phyloP scores from a whole-genome alignment of 768 basidiomycete species.

The Mycena capillaripes region DNA sequence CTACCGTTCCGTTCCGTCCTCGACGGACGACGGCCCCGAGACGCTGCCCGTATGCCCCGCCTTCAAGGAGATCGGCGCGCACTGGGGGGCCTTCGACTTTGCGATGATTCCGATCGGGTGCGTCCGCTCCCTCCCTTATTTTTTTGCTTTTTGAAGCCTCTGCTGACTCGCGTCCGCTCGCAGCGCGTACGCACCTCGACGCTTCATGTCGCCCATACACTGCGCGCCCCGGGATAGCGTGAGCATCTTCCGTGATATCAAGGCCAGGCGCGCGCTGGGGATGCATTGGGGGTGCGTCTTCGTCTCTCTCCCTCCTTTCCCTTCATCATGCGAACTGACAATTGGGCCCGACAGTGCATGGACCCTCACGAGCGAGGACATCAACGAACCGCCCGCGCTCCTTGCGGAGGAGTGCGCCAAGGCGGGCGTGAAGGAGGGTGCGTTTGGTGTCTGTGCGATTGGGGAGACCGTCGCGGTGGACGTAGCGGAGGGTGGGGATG shows the following conservation, averaged over 20 bases:
- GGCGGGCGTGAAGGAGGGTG: conserved; percentile 64
- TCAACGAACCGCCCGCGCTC: conserved; percentile 70
- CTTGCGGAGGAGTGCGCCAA: conserved; percentile 67
- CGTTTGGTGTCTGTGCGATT: conserved; percentile 70
- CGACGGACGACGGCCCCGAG: conserved; percentile 58
- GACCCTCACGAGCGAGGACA: conserved; percentile 66
- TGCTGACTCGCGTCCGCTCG: too few species aligned
- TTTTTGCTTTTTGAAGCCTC: too few species aligned
- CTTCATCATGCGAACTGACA: not conserved
- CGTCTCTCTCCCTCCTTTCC: not conserved
- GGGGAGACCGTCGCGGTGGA: conserved; percentile 64
- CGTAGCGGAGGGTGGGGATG: too few species aligned
- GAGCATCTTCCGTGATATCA: conserved; percentile 73
- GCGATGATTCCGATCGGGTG: conserved; percentile 79
- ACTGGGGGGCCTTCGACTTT: conserved; percentile 75
- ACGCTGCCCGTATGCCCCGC: conserved; percentile 76
- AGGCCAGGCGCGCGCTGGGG: conserved; percentile 70
- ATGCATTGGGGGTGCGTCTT: conserved; percentile 78
- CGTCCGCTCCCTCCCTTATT: too few species aligned
- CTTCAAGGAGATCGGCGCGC: conserved; percentile 78
- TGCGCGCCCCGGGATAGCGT: conserved; percentile 79
- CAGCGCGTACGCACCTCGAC: conserved; percentile 66
- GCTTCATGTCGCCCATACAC: conserved; percentile 72
- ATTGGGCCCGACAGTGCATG: conserved; percentile 59
- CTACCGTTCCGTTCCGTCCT: conserved; percentile 62